A percentile compares a stretch with the other conserved stretches of the same genome.
Conservation (phyloP, 164 flowering plant genomes). For the Umbilicus rupestris region DNA sequence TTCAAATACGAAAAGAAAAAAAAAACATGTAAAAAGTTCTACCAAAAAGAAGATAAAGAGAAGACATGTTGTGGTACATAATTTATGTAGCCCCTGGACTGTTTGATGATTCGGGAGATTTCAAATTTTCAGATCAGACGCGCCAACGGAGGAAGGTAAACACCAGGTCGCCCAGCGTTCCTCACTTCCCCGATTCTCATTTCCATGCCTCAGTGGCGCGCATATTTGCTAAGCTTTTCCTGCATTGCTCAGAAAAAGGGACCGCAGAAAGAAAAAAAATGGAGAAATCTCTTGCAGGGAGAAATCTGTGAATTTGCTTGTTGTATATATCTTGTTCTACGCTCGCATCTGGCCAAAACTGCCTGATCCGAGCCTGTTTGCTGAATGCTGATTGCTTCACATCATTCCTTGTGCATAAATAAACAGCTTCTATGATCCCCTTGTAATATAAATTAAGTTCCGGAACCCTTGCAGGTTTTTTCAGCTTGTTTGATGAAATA, state of each 20-base stretch:
- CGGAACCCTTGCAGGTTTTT: too few species aligned
- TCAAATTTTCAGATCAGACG: too few species aligned
- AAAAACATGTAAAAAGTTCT: background rate
- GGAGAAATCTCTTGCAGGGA: background rate
- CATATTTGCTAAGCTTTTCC: background rate
- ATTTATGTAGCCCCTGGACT: background rate
- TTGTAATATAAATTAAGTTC: too few species aligned
- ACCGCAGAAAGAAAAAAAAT: background rate
- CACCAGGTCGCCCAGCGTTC: too few species aligned
- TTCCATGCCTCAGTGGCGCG: background rate
- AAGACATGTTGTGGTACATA: slow-evolving; percentile 4
- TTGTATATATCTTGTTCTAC: background rate
- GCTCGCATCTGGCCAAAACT: background rate
- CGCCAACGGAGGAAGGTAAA: too few species aligned
- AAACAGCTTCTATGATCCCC: background rate
- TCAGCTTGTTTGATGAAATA: too few species aligned
- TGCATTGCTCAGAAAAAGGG: background rate
- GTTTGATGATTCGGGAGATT: background rate
- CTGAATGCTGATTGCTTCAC: background rate
- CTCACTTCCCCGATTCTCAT: too few species aligned
- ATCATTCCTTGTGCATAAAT: background rate
- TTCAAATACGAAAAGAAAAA: background rate
- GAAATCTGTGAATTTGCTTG: background rate
- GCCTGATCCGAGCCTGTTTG: background rate
- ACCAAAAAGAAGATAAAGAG: background rate